A percentile compares a stretch with the other conserved stretches of the same genome.
Evolutionary conservation across 2,329 filamentous ascomycete genomes (phyloP).

Genomic region (Aspergillus amoenus): DNA sequence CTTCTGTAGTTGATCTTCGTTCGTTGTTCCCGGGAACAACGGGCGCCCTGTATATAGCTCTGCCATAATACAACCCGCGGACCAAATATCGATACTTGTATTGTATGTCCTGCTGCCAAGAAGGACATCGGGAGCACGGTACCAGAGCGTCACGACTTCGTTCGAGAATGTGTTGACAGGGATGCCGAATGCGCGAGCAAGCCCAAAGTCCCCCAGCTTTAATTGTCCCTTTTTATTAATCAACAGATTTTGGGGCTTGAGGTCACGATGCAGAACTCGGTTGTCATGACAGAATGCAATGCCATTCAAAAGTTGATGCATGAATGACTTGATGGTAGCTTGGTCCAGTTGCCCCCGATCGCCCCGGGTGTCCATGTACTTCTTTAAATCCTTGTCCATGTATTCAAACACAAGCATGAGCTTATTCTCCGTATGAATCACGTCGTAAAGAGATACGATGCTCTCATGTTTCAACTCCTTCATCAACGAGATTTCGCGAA

Average conservation of each 20-base stretch:
- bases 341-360: constrained; percentile 88
- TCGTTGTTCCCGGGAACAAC: constrained; percentile 94
- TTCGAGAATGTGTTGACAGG: constrained; percentile 98
- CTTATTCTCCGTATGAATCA: constrained; percentile 99
- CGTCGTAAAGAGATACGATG: constrained; percentile 95
- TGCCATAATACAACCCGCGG: constrained; percentile 98
- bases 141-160: constrained; percentile 97
- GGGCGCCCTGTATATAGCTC: constrained; percentile 98
- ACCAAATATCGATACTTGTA: constrained; percentile 99
- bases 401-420: constrained; percentile 99
- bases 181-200: constrained; percentile 92
- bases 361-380: constrained; percentile 95
- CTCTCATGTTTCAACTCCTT: constrained; percentile 99
- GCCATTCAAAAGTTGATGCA: constrained; percentile 93
- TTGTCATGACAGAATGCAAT: constrained; percentile 99
- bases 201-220: constrained; percentile 91
- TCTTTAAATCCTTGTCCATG: constrained; percentile 98
- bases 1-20: constrained; percentile 94
- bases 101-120: constrained; percentile 95
- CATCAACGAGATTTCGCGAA: constrained; percentile 98
- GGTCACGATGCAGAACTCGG: constrained; percentile 87
- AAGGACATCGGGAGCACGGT: constrained; percentile 92
- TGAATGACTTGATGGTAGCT: constrained; percentile 94
- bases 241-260: constrained; percentile 94
- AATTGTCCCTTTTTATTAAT: constrained; percentile 89